These are phyloP conservation scores for Brachypodium distachyon DNA, from an alignment of 202 grass and related monocot genomes.

Conservation along the genomic window DNA sequence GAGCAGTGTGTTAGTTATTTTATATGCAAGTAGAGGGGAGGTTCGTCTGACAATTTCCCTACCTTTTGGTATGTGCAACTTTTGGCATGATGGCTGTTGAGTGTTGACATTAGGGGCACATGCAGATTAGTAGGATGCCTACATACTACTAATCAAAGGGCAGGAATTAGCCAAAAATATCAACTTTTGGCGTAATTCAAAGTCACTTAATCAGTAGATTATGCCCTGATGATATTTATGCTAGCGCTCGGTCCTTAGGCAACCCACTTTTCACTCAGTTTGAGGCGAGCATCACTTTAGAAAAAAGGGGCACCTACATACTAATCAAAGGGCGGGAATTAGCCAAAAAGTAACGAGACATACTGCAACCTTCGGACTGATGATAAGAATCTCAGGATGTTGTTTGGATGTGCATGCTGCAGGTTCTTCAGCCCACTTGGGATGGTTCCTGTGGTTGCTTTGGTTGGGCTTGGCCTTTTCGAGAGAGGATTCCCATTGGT, in stretches of 20 bases:
- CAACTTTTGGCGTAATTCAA: too few relatives aligned
- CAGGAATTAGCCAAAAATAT: too few relatives aligned
- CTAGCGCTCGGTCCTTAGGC: not conserved
- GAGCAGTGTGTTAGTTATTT: not conserved
- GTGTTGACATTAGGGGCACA: not conserved
- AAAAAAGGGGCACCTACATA: not conserved
- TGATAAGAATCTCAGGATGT: conserved; percentile 36
- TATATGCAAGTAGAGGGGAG: too few relatives aligned
- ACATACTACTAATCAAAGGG: too few relatives aligned
- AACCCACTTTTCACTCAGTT: not conserved
- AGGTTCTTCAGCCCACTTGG: conserved; percentile 97
- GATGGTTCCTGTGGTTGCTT: conserved; percentile 85
- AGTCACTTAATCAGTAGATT: not conserved
- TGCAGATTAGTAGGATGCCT: too few relatives aligned
- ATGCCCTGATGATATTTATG: not conserved
- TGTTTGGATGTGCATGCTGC: conserved; percentile 40
- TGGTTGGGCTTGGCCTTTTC: conserved; percentile 95
- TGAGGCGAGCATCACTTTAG: conserved; percentile 13
- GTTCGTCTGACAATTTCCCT: not conserved
- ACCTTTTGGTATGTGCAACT: not conserved
- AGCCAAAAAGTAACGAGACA: conserved; percentile 13
- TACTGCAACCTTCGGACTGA: conserved; percentile 18
- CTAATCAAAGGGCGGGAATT: not conserved
- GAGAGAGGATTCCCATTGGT: conserved; percentile 99
- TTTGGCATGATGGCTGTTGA: not conserved